Evolutionary conservation across 495 filamentous ascomycete species (phyloP).

Genomic region (Aspergillus wentii): DNA sequence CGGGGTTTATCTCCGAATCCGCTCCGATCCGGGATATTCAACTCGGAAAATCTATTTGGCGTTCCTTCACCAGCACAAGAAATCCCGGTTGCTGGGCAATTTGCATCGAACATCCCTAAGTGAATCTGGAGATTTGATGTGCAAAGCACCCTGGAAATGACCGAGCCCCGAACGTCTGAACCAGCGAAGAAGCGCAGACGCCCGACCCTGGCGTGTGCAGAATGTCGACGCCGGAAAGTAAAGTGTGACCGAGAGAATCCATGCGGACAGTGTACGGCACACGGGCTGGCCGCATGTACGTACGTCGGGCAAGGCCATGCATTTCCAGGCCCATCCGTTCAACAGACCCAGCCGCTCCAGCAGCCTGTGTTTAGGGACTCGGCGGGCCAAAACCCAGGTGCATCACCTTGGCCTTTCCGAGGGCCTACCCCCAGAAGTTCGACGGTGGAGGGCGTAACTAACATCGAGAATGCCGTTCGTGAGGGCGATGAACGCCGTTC

Average conservation of each 20-base stretch:
- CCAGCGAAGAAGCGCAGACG: slow-evolving; percentile 23
- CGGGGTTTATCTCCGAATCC: neutral
- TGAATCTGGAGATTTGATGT: neutral
- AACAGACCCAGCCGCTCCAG: neutral
- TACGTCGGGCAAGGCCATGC: slow-evolving; percentile 43
- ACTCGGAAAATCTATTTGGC: neutral
- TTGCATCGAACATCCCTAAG: neutral
- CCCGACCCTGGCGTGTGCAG: slow-evolving; percentile 40
- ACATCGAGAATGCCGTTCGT: neutral
- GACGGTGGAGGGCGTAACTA: neutral
- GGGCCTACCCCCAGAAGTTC: neutral
- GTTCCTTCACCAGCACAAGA: neutral
- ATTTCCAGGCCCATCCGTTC: slow-evolving; percentile 13
- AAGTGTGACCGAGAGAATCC: slow-evolving; percentile 37
- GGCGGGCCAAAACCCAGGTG: neutral
- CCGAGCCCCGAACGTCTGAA: neutral
- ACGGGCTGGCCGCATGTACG: slow-evolving; percentile 24
- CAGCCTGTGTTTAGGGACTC: neutral
- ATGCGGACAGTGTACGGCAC: slow-evolving; percentile 11
- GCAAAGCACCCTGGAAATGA: neutral
- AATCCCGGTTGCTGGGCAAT: neutral
- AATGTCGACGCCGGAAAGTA: slow-evolving; percentile 47
- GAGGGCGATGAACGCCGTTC: neutral
- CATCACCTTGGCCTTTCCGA: neutral
- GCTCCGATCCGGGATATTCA: neutral